Percentiles rank a stretch among this genome's conserved stretches.
Conservation (phyloP, 139 green algal genomes). For the Ettlia oleoabundans region DNA sequence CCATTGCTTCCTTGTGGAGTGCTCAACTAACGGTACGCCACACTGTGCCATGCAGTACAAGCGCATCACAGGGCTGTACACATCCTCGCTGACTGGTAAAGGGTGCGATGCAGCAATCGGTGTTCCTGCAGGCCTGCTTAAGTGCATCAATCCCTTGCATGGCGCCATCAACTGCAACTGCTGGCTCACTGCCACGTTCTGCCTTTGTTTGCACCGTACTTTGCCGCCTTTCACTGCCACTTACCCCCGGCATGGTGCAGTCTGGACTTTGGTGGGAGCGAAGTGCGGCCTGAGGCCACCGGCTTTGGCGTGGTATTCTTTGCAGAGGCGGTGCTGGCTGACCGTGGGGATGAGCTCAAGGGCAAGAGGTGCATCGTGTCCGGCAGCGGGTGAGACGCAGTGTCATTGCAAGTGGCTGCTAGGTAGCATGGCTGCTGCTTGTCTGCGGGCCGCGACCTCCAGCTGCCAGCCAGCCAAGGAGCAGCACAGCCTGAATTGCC, state of each 20-base stretch:
- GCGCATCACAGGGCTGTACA: constrained; percentile 68
- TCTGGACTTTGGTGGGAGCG: constrained; percentile 69
- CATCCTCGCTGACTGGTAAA: constrained; percentile 81
- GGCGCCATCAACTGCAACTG: background rate
- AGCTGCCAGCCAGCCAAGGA: no score
- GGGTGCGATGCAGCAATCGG: background rate
- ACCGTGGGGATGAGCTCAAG: background rate
- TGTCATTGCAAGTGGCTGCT: background rate
- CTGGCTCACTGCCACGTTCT: background rate
- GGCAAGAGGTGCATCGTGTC: constrained; percentile 45
- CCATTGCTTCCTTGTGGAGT: no score
- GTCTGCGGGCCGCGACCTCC: background rate
- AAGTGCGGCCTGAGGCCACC: constrained; percentile 85
- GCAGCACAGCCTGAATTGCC: background rate
- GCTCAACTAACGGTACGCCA: no score
- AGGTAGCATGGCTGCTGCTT: background rate
- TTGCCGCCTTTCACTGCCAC: no score
- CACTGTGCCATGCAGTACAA: constrained; percentile 84
- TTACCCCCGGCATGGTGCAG: no score
- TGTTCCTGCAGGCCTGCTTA: no score
- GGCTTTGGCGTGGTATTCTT: constrained; percentile 87
- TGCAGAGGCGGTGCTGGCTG: constrained; percentile 53
- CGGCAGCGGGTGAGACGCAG: constrained; percentile 39
- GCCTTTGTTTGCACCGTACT: background rate
- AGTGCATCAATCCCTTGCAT: no score